Percentiles rank a stretch among this genome's conserved stretches.
These are phyloP conservation scores for Kockovaella imperatae DNA, from an alignment of 768 basidiomycete species.

Conservation along the genomic window DNA sequence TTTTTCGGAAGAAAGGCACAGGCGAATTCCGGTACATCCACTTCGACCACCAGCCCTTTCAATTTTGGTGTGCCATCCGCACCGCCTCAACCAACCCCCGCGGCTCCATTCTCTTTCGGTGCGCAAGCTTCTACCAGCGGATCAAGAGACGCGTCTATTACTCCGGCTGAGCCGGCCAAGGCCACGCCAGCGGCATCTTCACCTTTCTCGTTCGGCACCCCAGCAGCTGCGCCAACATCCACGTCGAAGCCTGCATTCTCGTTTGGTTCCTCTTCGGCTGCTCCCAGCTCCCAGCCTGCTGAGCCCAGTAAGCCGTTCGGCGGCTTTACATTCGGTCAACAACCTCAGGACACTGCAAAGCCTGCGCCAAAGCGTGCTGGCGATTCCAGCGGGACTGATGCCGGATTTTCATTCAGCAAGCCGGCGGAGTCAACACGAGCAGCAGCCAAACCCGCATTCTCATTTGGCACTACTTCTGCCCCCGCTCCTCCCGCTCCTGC, in stretches of 20 bases:
- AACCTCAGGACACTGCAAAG: no score
- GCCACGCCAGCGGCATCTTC: constrained; percentile 5
- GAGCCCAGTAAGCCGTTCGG: not conserved
- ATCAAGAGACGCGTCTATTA: no score
- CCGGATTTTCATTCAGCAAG: not conserved
- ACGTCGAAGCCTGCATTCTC: constrained; percentile 10
- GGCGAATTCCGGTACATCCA: constrained; percentile 8
- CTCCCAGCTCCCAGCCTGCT: not conserved
- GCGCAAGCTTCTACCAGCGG: no score
- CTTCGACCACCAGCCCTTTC: not conserved
- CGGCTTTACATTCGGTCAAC: not conserved
- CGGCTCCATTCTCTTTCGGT: no score
- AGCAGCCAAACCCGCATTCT: not conserved
- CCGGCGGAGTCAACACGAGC: not conserved
- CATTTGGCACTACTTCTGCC: not conserved
- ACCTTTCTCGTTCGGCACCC: constrained; percentile 7
- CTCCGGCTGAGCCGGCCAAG: no score
- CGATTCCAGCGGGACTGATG: not conserved
- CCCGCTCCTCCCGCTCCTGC: constrained; percentile 2
- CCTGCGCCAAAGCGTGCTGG: not conserved
- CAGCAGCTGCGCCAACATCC: not conserved
- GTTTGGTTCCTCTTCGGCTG: constrained; percentile 6
- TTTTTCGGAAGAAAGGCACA: constrained; percentile 17
- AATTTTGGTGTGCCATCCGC: not conserved
- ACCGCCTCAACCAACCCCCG: no score